These are phyloP conservation scores for Metarhizium brunneum DNA, from an alignment of 2,329 filamentous ascomycete genomes.

Conservation along the genomic window DNA sequence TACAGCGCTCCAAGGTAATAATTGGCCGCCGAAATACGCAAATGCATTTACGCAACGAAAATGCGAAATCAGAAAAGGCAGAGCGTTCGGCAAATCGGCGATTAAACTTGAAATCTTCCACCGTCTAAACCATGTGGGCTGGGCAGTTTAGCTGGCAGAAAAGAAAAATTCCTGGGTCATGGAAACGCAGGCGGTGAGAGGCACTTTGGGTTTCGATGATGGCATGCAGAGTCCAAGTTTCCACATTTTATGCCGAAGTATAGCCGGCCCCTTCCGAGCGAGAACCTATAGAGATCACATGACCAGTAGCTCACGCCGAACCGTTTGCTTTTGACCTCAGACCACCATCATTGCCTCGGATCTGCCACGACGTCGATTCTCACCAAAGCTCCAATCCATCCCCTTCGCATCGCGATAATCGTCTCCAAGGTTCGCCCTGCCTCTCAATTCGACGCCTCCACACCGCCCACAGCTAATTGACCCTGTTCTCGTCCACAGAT, in stretches of 20 bases:
- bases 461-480: conserved; percentile 29
- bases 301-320: conserved; percentile 1
- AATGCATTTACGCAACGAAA: conserved; percentile 12
- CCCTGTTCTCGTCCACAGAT: conserved; percentile 46
- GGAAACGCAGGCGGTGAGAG: conserved; percentile 15
- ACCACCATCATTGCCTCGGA: conserved; percentile 21
- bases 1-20: background rate
- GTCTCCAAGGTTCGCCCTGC: conserved; percentile 10
- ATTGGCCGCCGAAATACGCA: background rate
- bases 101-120: conserved; percentile 3
- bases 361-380: conserved; percentile 16
- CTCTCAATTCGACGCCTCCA: conserved; percentile 1
- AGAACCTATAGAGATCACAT: background rate
- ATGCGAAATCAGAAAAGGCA: background rate
- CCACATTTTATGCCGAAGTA: background rate
- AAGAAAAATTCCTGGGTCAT: conserved; percentile 11
- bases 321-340: conserved; percentile 22
- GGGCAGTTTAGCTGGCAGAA: conserved; percentile 14
- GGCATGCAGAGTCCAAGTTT: background rate
- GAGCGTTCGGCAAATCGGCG: conserved; percentile 2
- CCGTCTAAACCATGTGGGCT: conserved; percentile 13
- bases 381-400: conserved; percentile 15
- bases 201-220: background rate
- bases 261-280: background rate
- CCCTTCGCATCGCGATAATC: conserved; percentile 15